Base-by-base conservation (phyloP, 371 early-diverging fungal species). In the Mortierella sp. region DNA sequence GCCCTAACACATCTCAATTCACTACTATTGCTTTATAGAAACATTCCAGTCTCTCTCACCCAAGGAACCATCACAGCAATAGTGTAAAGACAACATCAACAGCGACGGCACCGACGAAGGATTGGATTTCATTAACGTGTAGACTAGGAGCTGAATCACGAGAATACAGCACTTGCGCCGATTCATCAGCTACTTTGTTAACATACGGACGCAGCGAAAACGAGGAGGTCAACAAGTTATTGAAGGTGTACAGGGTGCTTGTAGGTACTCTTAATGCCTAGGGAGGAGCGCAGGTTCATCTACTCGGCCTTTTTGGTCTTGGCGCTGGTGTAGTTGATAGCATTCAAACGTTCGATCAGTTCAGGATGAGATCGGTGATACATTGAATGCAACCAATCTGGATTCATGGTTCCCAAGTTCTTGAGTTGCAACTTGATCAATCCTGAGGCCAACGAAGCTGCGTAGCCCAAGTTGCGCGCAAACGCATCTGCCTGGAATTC, bases 401-500 rank as follows among this genome's bases (percentile, higher is more conserved):
- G 91, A 67, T 93, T 94, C 81, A 96, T 84, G 47, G 92, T 91
- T 40, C 93, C 89, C 76, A 92, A 82, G 81, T 99, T 99, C 86
- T 97, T 93, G 17, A 90, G 86, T 60, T 94, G 91, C 27, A 99
- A 77, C 78, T 97, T 98, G 67, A 96, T 92, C 63, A 99, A 82
- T 8, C 91, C 96, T 48, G 87, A 86, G 25, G 88, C 87, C 44
- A 99, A 81, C 10, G 88, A 80, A 37, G 85, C 80, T 17, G 91
- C 92, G 78, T 92, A 94, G 0, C 96, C 96, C n/a, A 96, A 86
- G 47, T 91, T 88, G 66, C 92, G 86, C 8, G 98, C 96, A 84
- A 89, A 99, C 7, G 87, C 89, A 74, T 99, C 99, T 2, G 99
- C 99, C 81, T 98, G 91, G 69, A 94, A 96, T 79, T 99, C 99